These are phyloP conservation scores for Globisporangium heterothallicum DNA, from an alignment of 352 stramenopile species.

Conservation along the genomic window DNA sequence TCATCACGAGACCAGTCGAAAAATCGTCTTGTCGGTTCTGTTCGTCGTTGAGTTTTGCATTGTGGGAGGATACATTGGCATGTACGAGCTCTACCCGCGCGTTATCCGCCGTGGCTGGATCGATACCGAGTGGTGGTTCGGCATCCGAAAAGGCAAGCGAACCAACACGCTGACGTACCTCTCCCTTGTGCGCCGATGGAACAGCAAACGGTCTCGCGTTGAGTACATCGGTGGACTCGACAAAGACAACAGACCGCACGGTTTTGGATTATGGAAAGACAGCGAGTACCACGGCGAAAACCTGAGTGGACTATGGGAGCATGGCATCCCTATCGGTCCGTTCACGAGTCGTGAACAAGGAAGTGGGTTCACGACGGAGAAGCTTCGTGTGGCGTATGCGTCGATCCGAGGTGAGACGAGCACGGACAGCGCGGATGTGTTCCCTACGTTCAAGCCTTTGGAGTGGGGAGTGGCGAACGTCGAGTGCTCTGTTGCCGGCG, in stretches of 20 bases:
- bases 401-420: conserved; percentile 16
- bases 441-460: conserved; percentile 14
- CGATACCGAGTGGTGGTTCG: conserved; percentile 28
- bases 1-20: conserved; percentile 8
- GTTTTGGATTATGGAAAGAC: conserved; percentile 43
- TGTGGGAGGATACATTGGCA: conserved; percentile 24
- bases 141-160: conserved; percentile 19
- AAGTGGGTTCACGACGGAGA: conserved; percentile 36
- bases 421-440: conserved; percentile 8
- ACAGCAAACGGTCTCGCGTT: conserved; percentile 19
- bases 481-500: conserved; percentile 20
- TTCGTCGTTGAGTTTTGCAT: conserved; percentile 28
- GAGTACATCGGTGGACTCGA: conserved; percentile 40
- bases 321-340: conserved; percentile 48
- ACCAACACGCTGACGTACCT: conserved; percentile 30
- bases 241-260: conserved; percentile 33
- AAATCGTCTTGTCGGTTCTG: conserved; percentile 17
- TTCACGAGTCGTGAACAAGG: conserved; percentile 43
- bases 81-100: conserved; percentile 39
- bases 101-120: conserved; percentile 31
- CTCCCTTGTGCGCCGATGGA: conserved; percentile 8
- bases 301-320: conserved; percentile 35
- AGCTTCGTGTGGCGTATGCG: conserved; percentile 38
- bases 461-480: conserved; percentile 47
- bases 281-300: conserved; percentile 47